Conservation (phyloP, 75 land plant species). For the Cunninghamia lanceolata region DNA sequence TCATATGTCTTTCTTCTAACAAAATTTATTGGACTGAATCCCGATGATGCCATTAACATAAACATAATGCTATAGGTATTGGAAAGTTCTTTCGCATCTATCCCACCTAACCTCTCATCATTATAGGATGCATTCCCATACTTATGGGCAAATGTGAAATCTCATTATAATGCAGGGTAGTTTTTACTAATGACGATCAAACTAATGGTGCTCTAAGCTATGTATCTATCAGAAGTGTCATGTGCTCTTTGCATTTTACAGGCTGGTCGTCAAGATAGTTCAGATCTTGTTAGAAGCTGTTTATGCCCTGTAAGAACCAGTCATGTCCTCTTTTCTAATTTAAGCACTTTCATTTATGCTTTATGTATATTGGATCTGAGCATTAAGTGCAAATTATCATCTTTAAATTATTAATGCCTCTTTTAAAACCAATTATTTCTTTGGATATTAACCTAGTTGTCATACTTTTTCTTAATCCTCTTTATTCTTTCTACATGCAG, state of each 20-base stretch:
- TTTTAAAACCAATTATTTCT: neutral
- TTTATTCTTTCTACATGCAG: conserved; percentile 10
- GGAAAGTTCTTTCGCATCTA: neutral
- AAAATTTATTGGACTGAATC: neutral
- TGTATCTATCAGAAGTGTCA: neutral
- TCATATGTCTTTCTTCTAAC: neutral
- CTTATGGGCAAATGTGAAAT: neutral
- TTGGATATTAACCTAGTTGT: neutral
- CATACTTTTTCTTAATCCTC: neutral
- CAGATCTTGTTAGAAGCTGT: conserved; percentile 41
- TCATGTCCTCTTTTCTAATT: neutral
- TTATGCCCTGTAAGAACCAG: conserved; percentile 36
- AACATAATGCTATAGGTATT: neutral
- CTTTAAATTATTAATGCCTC: neutral
- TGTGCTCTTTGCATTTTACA: neutral
- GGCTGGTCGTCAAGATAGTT: conserved; percentile 25
- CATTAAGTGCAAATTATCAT: neutral
- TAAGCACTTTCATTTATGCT: neutral
- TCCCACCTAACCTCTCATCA: neutral
- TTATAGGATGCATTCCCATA: neutral
- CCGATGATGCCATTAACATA: neutral
- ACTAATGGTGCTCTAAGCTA: neutral
- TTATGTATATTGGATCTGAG: neutral
- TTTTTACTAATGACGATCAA: neutral
- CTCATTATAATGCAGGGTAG: neutral